Evolutionary conservation across 495 filamentous ascomycete species (phyloP).

Genomic region (Xylaria telfairii): DNA sequence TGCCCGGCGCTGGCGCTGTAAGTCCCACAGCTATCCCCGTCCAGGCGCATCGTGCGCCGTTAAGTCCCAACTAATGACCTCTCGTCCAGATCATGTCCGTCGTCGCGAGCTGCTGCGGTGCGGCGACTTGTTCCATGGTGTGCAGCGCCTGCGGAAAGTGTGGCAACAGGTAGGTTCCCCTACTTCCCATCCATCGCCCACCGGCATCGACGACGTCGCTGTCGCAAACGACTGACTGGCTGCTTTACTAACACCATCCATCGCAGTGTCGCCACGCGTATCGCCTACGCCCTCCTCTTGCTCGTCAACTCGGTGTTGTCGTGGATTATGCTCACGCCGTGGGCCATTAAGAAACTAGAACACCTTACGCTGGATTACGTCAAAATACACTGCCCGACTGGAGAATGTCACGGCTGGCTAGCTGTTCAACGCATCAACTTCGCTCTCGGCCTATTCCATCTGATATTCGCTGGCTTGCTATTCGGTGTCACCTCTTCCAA

Average conservation of each 20-base stretch:
- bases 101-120: slow-evolving; percentile 88
- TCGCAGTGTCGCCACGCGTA: slow-evolving; percentile 88
- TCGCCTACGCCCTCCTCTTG: slow-evolving; percentile 95
- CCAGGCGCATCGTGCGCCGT: neutral
- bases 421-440: slow-evolving; percentile 98
- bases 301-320: slow-evolving; percentile 94
- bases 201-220: neutral
- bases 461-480: slow-evolving; percentile 80
- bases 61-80: slow-evolving; percentile 3
- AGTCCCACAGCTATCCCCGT: slow-evolving; percentile 35
- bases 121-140: slow-evolving; percentile 91
- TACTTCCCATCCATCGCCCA: neutral
- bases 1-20: slow-evolving; percentile 89
- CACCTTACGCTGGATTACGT: slow-evolving; percentile 93
- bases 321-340: slow-evolving; percentile 99
- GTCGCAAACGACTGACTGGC: neutral
- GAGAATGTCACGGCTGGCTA: slow-evolving; percentile 92
- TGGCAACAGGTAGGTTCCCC: slow-evolving; percentile 79
- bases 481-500: slow-evolving; percentile 87
- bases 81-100: slow-evolving; percentile 70
- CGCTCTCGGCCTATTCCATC: slow-evolving; percentile 91
- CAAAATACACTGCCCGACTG: slow-evolving; percentile 86
- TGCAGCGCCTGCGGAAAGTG: slow-evolving; percentile 96
- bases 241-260: neutral
- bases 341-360: slow-evolving; percentile 95